Evolutionary conservation across 139 green algal genomes (phyloP), one percentile per base, ranked within the genome.

Genomic region (Chlamydomonas applanata): DNA sequence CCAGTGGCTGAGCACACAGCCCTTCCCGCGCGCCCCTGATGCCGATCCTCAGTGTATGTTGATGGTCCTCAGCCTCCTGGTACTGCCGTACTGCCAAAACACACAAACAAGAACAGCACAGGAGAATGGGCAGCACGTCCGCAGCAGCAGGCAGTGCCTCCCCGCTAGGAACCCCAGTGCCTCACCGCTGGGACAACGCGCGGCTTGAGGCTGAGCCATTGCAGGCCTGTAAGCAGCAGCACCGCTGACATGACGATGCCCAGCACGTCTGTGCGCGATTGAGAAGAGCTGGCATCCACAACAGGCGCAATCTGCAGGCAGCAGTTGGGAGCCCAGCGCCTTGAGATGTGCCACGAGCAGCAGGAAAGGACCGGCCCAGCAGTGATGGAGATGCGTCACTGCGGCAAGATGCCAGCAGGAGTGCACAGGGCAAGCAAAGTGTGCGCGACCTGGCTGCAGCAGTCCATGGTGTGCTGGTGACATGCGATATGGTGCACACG

Each of bases 191-290:
- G 59, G 3, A 75, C 0, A 22, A 60, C 68, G 1, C 61, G 49
- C 4, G 90, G 83, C 80, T 89, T 91, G n/a, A 97, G 71, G 0
- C 87, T 85, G 3, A 94, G 77, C 94, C 94, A 98, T 65, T 94
- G 88, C 63, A 98, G 87, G 3, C 94, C 94, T 1, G 91, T 97
- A 0, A 98, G 86, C 40, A 94, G 67, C 44, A 97, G 83, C 67
- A 92, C 85, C 2, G 92, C 94, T 2, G 88, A 89, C 60, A 98
- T 79, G 36, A 86, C 80, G 32, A 98, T 94, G 13, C 82, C 85
- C 5, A 97, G 59, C 33, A 98, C 93, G 75, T 98, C 94, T 22
- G 90, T 88, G 0, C 94, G 86, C 17, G 86, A 94, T 75, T 98
- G 93, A 13, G 88, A 85, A 53, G 91, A 96, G 72, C 85, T 87